Evolutionary conservation across 148 eudicot species (phyloP).

Genomic region (Cornus florida): DNA sequence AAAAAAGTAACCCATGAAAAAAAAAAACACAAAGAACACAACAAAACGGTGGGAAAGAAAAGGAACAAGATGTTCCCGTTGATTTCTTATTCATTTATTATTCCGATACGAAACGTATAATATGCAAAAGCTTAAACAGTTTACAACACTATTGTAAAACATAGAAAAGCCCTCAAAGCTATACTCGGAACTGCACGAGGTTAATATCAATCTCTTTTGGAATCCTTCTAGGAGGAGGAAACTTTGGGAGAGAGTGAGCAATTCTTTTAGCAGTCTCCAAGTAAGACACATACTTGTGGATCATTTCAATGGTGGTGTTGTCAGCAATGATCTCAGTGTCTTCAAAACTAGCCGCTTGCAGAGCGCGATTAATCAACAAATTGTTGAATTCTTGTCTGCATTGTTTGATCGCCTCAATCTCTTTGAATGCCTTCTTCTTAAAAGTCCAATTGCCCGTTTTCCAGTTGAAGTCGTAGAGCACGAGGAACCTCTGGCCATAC

Average conservation of each 20-base stretch:
- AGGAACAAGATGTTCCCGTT: no score
- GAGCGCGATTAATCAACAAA: neutral
- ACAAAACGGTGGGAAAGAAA: no score
- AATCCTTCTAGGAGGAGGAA: slow-evolving; percentile 8
- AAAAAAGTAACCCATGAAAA: no score
- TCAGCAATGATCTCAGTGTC: neutral
- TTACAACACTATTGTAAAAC: neutral
- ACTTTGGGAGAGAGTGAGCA: slow-evolving; percentile 19
- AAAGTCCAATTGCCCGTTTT: neutral
- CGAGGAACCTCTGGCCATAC: no score
- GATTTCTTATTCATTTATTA: no score
- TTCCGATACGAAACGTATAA: no score
- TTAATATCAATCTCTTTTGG: slow-evolving; percentile 28
- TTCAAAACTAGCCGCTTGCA: slow-evolving; percentile 14
- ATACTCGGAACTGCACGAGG: neutral
- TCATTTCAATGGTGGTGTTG: neutral
- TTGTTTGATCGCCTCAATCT: neutral
- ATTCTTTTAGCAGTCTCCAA: slow-evolving; percentile 3
- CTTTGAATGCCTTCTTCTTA: neutral
- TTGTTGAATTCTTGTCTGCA: neutral
- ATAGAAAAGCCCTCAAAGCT: neutral
- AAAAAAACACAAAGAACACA: no score
- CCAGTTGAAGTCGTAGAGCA: slow-evolving; percentile 34
- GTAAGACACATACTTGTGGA: no score
- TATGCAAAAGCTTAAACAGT: no score